Base-by-base conservation (phyloP, 1,284 basidiomycete genomes). In the Inonotus obliquus region DNA sequence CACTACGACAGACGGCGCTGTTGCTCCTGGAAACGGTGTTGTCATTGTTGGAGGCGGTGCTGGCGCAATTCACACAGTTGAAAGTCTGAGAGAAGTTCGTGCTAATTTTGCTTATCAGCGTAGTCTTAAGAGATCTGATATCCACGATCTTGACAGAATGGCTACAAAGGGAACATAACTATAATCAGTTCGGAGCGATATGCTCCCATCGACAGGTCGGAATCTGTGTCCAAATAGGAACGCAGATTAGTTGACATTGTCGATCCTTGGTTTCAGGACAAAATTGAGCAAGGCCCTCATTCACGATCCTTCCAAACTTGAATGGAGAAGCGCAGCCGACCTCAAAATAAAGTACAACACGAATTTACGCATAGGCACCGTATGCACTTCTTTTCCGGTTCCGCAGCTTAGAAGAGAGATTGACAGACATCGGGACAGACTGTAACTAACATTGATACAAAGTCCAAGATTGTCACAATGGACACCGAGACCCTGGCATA, bases 11-110 rank as follows among this genome's bases (percentile, higher is more conserved):
- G 69, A 70, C 2, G 72, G 71, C 7, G 66, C 64, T 25, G 67
- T 68, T 19, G 64, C 70, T 56, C 69, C 73, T 37, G 80, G 79
- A 21, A 79, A 81, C 56, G 86, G 88, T 14, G 86, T 94, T 19
- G 87, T 98, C 29, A 92, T 98, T 63, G 83, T 97, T 47, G 94
- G 92, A 38, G 94, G 94, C 48, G 94, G 94, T 21, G 84, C 91
- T 23, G 94, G 87, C 54, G 85, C 87, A 19, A 87, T 92, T 70
- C 83, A 92, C 66, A 81, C 87, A 7, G 80, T 96, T 57, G 94
- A 96, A 73, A 90, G 89, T 70, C 76, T 97, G 68, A 79, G 94
- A 64, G 90, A 94, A 81, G 89, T 90, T 64, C 39, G 73, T 54
- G 10, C 6, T 54, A 54, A n/a, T 4, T 37, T 21, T 37, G 45